Evolutionary conservation across 192 early-diverging fungal species (phyloP), one percentile per base, ranked within the genome.

Genomic region (Coemansia sp.): DNA sequence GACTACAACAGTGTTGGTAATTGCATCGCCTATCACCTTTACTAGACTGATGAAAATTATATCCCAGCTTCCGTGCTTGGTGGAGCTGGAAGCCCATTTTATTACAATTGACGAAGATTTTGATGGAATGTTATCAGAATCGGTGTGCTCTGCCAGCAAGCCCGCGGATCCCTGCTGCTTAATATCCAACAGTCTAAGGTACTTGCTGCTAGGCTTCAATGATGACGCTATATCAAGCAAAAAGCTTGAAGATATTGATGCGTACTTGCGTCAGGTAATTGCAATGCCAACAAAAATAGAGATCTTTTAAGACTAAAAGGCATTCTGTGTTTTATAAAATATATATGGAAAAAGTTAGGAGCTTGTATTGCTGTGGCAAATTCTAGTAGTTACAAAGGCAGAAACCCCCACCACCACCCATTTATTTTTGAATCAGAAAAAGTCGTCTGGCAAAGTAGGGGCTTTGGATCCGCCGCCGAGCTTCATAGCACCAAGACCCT

Each of bases 401-500:
- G 32, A 32, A 32, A 32, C 32, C 32, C 32, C 32, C 32, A 32
- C 32, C 32, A 32, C 32, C 32, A 32, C 32, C 32, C 32, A 32
- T 32, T 4, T 32, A 32, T 47, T 47, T 47, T 18, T 49, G 47
- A n/a, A 49, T 45, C 62, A 72, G 41, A 72, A 67, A 5, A 69
- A 52, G 13, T 66, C 74, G 26, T 76, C 69, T 0, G 57, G 59
- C 9, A 63, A 56, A 3, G 66, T 37, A 21, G 61, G 61, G 16
- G 43, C 68, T 55, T 80, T 80, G 18, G 72, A 54, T 40, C 49
- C 61, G 0, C 77, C 77, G 10, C 77, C 68, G 3, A 80, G 72
- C 59, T 80, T 80, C 77, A 80, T 80, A 2, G 77, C 77, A 10
- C 77, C 77, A 16, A 80, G 63, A 1, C 77, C 77, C 61, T 74